Conservation (phyloP, 2,329 filamentous ascomycete species). For the Apiospora marii region DNA sequence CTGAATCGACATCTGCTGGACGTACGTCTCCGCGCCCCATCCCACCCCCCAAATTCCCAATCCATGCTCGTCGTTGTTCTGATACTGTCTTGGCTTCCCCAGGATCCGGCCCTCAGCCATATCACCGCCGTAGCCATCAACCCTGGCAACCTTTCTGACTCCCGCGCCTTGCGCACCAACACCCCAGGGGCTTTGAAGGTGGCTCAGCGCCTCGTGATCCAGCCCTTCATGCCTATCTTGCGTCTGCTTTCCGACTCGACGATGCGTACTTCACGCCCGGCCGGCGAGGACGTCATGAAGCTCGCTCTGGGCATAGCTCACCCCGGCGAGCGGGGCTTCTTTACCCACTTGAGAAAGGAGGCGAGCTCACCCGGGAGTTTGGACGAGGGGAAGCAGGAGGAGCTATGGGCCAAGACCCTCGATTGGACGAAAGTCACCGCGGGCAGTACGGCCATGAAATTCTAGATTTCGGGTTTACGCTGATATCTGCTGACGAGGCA, state of each 20-base stretch:
- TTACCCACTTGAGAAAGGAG: slow-evolving; percentile 36
- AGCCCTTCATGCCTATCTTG: slow-evolving; percentile 34
- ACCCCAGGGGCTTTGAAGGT: slow-evolving; percentile 38
- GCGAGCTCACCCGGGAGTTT: slow-evolving; percentile 42
- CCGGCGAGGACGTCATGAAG: slow-evolving; percentile 36
- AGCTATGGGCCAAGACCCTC: slow-evolving; percentile 42
- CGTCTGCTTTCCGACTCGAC: slow-evolving; percentile 40
- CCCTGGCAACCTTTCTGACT: slow-evolving; percentile 45
- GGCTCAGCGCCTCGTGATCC: slow-evolving; percentile 38
- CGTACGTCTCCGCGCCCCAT: slow-evolving; percentile 18
- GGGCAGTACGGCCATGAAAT: too few species aligned
- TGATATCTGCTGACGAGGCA: too few species aligned
- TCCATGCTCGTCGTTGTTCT: too few species aligned
- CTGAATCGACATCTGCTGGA: slow-evolving; percentile 27
- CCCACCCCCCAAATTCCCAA: too few species aligned
- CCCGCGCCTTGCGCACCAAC: slow-evolving; percentile 45
- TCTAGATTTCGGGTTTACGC: too few species aligned
- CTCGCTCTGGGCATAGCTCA: slow-evolving; percentile 35
- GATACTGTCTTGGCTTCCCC: not conserved
- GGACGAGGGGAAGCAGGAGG: slow-evolving; percentile 39
- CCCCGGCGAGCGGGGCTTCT: slow-evolving; percentile 45
- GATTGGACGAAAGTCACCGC: slow-evolving; percentile 35
- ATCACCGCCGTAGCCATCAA: slow-evolving; percentile 41
- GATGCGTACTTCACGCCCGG: slow-evolving; percentile 40
- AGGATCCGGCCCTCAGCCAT: slow-evolving; percentile 37